A percentile compares a stretch with the other conserved stretches of the same genome.
Evolutionary conservation across 192 early-diverging fungal genomes (phyloP).

Genomic region (Gamsiella multidivaricata): DNA sequence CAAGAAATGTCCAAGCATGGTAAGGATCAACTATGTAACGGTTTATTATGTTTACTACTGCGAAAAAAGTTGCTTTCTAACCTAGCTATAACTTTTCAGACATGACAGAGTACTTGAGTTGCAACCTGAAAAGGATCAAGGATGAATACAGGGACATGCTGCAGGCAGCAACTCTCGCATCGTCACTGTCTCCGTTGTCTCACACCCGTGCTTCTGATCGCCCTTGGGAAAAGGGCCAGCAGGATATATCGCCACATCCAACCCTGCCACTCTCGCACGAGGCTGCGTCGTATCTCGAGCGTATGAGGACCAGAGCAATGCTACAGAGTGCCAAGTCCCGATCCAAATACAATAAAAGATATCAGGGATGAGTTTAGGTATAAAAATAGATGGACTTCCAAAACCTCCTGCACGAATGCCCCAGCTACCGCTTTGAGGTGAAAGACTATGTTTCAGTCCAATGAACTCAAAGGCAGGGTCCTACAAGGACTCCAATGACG

Average conservation of each 20-base stretch:
- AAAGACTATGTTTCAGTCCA: too few species aligned
- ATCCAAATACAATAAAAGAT: neutral
- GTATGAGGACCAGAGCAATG: slow-evolving; percentile 11
- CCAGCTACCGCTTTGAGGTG: too few species aligned
- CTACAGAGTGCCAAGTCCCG: neutral
- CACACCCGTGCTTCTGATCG: too few species aligned
- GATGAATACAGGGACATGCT: slow-evolving; percentile 26
- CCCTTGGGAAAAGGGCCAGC: neutral
- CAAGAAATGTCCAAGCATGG: slow-evolving; percentile 45
- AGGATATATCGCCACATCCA: neutral
- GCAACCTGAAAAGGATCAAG: slow-evolving; percentile 17
- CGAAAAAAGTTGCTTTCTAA: neutral
- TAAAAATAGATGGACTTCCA: too few species aligned
- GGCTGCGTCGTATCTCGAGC: slow-evolving; percentile 27
- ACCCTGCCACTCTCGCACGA: neutral
- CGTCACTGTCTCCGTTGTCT: neutral
- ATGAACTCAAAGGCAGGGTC: too few species aligned
- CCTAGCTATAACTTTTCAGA: slow-evolving; percentile 13
- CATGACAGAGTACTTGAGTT: slow-evolving; percentile 24
- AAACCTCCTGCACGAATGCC: too few species aligned
- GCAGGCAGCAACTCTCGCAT: neutral
- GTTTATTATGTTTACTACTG: neutral
- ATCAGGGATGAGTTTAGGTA: too few species aligned
- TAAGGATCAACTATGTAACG: slow-evolving; percentile 1
- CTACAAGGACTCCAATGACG: too few species aligned